These are phyloP conservation scores for Fomitopsis pulvina DNA, from an alignment of 768 basidiomycete genomes.

Conservation along the genomic window DNA sequence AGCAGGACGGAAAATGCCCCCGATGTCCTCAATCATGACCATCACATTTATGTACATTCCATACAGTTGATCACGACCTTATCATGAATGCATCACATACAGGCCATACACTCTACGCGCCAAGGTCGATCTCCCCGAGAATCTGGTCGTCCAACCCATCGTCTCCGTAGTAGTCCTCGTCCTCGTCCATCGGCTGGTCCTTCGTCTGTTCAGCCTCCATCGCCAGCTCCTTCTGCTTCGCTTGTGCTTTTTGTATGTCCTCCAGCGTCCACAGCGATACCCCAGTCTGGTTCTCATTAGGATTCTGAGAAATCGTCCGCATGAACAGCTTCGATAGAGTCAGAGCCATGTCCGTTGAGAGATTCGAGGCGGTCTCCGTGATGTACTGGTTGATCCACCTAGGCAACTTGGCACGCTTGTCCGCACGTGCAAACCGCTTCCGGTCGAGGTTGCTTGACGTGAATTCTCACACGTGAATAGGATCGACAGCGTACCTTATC, in stretches of 20 bases:
- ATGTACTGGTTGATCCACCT: constrained; percentile 99
- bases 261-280: constrained; percentile 93
- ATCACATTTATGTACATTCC: constrained; percentile 5
- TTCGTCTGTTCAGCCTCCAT: constrained; percentile 38
- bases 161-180: constrained; percentile 48
- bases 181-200: constrained; percentile 27
- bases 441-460: constrained; percentile 1
- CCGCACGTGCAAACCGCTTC: constrained; percentile 88
- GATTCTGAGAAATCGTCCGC: constrained; percentile 97
- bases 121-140: constrained; percentile 22
- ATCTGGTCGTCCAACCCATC: constrained; percentile 27
- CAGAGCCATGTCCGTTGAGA: constrained; percentile 97
- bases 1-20: constrained; percentile 13
- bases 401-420: constrained; percentile 92
- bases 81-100: constrained; percentile 7
- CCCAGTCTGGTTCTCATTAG: constrained; percentile 92
- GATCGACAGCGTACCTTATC: constrained; percentile 64
- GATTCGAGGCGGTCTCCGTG: constrained; percentile 94
- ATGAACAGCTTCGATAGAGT: constrained; percentile 94
- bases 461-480: background rate
- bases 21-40: constrained; percentile 4
- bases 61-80: background rate
- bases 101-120: constrained; percentile 13
- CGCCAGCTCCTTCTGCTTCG: constrained; percentile 66
- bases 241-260: constrained; percentile 82